These are phyloP conservation scores for Colletotrichum sp. DNA, from an alignment of 2,329 filamentous ascomycete species.

Conservation along the genomic window DNA sequence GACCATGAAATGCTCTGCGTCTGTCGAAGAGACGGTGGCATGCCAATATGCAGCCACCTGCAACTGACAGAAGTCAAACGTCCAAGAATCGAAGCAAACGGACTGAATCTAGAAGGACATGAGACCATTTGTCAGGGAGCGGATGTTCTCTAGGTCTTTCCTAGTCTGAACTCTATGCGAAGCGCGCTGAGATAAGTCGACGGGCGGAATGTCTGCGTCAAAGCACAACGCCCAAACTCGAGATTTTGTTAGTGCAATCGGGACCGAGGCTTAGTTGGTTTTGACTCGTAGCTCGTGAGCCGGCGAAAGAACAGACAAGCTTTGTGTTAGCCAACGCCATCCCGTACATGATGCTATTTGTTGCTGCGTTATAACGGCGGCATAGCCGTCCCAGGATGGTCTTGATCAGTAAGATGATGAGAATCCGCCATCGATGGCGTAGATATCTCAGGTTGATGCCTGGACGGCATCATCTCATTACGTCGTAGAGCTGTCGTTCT, in stretches of 20 bases:
- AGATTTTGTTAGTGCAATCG: neutral
- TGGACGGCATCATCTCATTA: neutral
- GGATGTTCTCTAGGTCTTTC: neutral
- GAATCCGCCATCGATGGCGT: neutral
- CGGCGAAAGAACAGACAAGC: neutral
- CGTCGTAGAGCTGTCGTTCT: neutral
- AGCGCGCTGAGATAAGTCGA: neutral
- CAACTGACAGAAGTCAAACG: conserved; percentile 11
- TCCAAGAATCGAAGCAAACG: neutral
- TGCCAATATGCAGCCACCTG: neutral
- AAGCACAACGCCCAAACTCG: neutral
- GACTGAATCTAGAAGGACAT: conserved; percentile 3
- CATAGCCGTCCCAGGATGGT: neutral
- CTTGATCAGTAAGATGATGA: neutral
- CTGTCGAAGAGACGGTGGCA: neutral
- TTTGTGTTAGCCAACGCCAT: neutral
- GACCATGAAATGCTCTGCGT: neutral
- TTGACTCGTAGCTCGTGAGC: neutral
- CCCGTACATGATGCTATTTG: neutral
- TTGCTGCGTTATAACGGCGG: neutral
- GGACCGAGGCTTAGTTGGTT: neutral
- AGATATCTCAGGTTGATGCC: neutral
- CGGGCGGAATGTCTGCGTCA: neutral
- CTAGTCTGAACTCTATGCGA: neutral
- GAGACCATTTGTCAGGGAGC: neutral